Evolutionary conservation across 192 early-diverging fungal species (phyloP), one percentile per base, ranked within the genome.

Genomic region (Backusella sp.): DNA sequence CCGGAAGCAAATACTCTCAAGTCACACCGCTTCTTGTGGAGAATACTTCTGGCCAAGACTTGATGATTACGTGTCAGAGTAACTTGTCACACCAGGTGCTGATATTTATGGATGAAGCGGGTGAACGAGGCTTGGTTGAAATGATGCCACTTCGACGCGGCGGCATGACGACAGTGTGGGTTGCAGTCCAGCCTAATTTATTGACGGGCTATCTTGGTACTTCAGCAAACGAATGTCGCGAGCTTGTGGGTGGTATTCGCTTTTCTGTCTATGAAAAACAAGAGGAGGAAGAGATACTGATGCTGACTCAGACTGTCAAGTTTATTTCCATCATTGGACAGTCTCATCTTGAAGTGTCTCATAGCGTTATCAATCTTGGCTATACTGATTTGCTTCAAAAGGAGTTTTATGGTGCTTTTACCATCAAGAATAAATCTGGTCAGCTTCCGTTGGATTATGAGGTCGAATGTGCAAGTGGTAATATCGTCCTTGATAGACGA

Each of bases 251-350:
- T 66, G 95, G 95, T 5, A 91, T 96, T 66, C 87, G 89, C 69
- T 96, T 96, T 66, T 78, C 88, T 15, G 86, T 93, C 2, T 89
- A 77, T 66, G 83, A 88, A 67, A 89, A 92, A 17, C 76, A 80
- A 41, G 79, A 82, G 12, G 77, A 76, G 30, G 77, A 77, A 1
- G 71, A 89, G 19, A 76, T 89, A n/a, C 81, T 84, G 32, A 80
- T 92, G 17, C 77, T 84, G 7, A 90, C 87, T 8, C 94, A 96
- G 72, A 93, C 92, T 1, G 87, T 94, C 32, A 94, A 91, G 71
- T 96, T 96, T 52, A 89, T 84, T 6, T 92, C 95, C 0, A 82
- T 91, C 21, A 95, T 96, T 81, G 95, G 95, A 3, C 89, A 91
- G 23, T 95, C 95, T 4, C 80, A 91, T 74, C 76, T 95, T 21